Base-by-base conservation (phyloP, 2,329 filamentous ascomycete species). In the Talaromyces islandicus region DNA sequence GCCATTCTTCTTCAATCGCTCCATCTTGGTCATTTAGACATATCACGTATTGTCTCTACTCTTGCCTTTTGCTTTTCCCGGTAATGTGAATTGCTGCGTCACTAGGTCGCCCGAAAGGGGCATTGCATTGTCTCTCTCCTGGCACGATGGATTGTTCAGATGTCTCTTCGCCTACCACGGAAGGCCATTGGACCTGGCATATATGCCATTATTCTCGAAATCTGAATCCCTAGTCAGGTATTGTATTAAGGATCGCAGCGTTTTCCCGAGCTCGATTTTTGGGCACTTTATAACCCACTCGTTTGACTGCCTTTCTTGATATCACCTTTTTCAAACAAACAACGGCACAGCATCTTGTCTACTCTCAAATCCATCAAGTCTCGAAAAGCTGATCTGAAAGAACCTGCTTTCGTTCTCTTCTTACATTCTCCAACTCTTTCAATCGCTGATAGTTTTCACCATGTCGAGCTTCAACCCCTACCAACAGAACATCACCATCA, bases 401-500 rank as follows among this genome's bases (percentile, higher is more conserved):
- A n/a, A n/a, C n/a, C n/a, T n/a, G n/a, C 5, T 12, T 24, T 21
- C 14, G 19, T 46, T 5, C 2, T 24, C 24, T 19, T 29, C 14
- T 52, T 7, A 7, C 24, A 27, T 19, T 52, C 24, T 52, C 4
- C 12, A n/a, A 29, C 10, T 10, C 11, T 14, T 52, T 24, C 43
- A 29, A 29, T 21, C 3, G 11, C 17, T 19, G 12, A 27, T 6
- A 21, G 2, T 24, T 3, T 12, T 52, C 48, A 12, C 25, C 24
- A 61, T 61, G 53, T 64, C 62, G n/a, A 50, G 61, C 54, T 83
- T 83, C 70, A 75, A 86, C 65, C 78, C 81, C 0, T 83, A 77
- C 69, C 72, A 66, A 43, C 84, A 88, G 68, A 71, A 68, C 46
- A 68, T 88, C 67, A 80, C 72, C 43, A 69, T 88, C 56, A 68